phyloP scores from a whole-genome alignment of 2,329 filamentous ascomycete species.

The Penicillium sp. region DNA sequence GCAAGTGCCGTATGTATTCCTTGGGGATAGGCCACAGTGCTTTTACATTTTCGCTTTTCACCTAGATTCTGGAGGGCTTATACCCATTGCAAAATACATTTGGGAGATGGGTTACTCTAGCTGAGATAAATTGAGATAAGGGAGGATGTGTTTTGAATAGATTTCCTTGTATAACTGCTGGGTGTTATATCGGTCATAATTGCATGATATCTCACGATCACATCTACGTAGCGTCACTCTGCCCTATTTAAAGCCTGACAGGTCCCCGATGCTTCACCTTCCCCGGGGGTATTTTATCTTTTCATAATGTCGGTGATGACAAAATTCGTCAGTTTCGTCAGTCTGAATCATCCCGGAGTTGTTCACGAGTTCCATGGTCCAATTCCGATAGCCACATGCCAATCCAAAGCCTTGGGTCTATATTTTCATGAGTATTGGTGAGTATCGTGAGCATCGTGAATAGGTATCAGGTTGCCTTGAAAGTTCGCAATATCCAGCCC shows the following conservation, averaged over 20 bases:
- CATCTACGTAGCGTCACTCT: constrained; percentile 23
- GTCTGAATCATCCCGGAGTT: constrained; percentile 20
- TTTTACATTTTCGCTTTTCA: constrained; percentile 4
- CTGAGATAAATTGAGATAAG: constrained; percentile 1
- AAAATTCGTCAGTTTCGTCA: constrained; percentile 26
- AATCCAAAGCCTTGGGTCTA: constrained; percentile 19
- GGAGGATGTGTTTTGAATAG: constrained; percentile 13
- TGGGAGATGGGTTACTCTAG: constrained; percentile 1
- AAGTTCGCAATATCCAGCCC: constrained; percentile 2
- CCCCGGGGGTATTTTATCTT: constrained; percentile 11
- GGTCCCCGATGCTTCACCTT: background rate
- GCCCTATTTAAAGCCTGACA: constrained; percentile 14
- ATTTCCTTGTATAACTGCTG: constrained; percentile 13
- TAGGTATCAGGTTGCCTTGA: background rate
- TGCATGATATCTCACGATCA: constrained; percentile 23
- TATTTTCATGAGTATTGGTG: constrained; percentile 4
- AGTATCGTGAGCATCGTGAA: background rate
- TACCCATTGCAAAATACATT: constrained; percentile 14
- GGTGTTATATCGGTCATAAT: constrained; percentile 18
- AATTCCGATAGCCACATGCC: constrained; percentile 3
- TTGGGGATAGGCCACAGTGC: background rate
- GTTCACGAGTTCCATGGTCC: constrained; percentile 21
- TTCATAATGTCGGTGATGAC: constrained; percentile 21
- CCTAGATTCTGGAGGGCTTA: constrained; percentile 14
- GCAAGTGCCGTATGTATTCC: background rate